Conservation (phyloP, 148 eudicot species). For the Pharnaceum exiguum region DNA sequence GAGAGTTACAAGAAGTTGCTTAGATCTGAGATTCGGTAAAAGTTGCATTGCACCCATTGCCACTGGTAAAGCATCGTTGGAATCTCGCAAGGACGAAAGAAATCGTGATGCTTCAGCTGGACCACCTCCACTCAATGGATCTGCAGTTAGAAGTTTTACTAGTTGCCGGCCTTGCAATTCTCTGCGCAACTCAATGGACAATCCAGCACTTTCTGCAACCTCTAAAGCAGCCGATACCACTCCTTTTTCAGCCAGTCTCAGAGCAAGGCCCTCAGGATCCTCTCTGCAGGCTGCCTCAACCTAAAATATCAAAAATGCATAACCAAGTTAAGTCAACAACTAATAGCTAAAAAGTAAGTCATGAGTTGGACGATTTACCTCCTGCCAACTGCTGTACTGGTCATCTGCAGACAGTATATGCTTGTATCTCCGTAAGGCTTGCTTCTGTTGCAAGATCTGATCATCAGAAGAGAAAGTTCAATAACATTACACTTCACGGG, state of each 20-base stretch:
- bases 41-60: slow-evolving; percentile 99
- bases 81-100: slow-evolving; percentile 86
- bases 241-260: slow-evolving; percentile 93
- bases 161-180: slow-evolving; percentile 98
- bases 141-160: slow-evolving; percentile 93
- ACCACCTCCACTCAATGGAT: slow-evolving; percentile 95
- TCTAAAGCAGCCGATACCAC: slow-evolving; percentile 98
- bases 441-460: slow-evolving; percentile 77
- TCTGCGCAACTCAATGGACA: slow-evolving; percentile 86
- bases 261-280: slow-evolving; percentile 97
- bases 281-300: slow-evolving; percentile 88
- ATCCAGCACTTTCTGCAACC: slow-evolving; percentile 96
- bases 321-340: slow-evolving; percentile 6
- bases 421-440: slow-evolving; percentile 79
- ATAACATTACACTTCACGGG: too few species aligned
- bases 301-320: slow-evolving; percentile 24
- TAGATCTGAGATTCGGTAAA: slow-evolving; percentile 84
- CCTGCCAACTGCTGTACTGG: slow-evolving; percentile 89
- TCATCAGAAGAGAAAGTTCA: slow-evolving; percentile 9
- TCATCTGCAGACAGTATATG: slow-evolving; percentile 84
- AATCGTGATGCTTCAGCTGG: slow-evolving; percentile 99
- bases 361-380: slow-evolving; percentile 39
- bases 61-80: slow-evolving; percentile 93
- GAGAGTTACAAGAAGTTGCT: slow-evolving; percentile 87
- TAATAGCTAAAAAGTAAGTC: neutral